Conservation (phyloP, 179 eudicot species). For the Corrigiola litoralis region DNA sequence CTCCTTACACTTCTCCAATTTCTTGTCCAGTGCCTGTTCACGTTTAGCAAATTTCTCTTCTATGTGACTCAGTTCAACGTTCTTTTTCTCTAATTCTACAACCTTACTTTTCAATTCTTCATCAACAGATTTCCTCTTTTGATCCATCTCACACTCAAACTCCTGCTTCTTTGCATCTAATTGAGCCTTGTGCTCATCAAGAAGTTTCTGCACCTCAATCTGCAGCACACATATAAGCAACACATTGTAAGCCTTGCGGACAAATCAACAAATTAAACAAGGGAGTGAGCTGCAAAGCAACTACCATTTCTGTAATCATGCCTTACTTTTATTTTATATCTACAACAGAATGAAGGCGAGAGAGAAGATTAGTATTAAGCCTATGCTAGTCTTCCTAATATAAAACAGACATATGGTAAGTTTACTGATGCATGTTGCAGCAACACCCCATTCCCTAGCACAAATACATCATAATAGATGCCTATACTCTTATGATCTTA, state of each 20-base stretch:
- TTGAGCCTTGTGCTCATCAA: slow-evolving; percentile 57
- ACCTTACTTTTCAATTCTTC: slow-evolving; percentile 51
- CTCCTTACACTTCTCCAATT: slow-evolving; percentile 62
- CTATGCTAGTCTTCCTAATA: background rate
- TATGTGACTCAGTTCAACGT: slow-evolving; percentile 53
- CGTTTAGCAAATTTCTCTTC: slow-evolving; percentile 66
- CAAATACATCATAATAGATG: too few species aligned
- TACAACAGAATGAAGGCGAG: too few species aligned
- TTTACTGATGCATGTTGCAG: too few species aligned
- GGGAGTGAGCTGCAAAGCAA: background rate
- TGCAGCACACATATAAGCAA: slow-evolving; percentile 14
- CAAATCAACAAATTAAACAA: background rate
- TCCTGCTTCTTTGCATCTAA: slow-evolving; percentile 54
- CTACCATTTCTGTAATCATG: background rate
- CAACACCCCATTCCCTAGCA: too few species aligned
- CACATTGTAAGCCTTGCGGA: background rate
- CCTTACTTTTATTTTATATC: too few species aligned
- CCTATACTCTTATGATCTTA: background rate
- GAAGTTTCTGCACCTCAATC: slow-evolving; percentile 60
- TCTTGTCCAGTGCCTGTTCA: slow-evolving; percentile 73
- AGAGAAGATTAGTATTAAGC: too few species aligned
- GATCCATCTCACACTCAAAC: slow-evolving; percentile 69
- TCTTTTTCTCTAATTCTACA: slow-evolving; percentile 49
- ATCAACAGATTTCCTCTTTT: slow-evolving; percentile 55
- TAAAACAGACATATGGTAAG: too few species aligned